Evolutionary conservation across 768 basidiomycete genomes (phyloP).

Genomic region (Russula earlei): DNA sequence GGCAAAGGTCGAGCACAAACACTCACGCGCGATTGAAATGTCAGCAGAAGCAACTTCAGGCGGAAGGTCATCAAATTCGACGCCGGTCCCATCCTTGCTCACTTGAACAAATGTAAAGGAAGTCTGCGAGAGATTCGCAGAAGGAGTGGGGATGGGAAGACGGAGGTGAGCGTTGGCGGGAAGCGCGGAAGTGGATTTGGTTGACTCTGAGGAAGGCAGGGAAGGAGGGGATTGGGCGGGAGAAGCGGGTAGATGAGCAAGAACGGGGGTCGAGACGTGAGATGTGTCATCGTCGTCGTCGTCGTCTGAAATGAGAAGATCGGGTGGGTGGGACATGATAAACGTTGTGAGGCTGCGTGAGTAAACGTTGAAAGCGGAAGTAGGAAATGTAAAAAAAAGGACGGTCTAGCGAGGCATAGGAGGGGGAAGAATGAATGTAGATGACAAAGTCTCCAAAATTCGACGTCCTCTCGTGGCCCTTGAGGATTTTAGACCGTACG

Average conservation of each 20-base stretch:
- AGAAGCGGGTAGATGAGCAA: conserved; percentile 1
- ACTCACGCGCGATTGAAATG: conserved; percentile 28
- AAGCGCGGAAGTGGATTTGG: not conserved
- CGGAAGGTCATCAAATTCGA: conserved; percentile 22
- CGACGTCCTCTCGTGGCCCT: conserved; percentile 6
- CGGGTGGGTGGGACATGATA: conserved; percentile 5
- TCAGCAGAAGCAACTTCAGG: conserved; percentile 27
- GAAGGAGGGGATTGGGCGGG: not conserved
- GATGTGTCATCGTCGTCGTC: conserved; percentile 19
- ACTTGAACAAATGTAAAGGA: conserved; percentile 19
- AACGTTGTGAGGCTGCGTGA: conserved; percentile 4
- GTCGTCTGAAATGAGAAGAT: conserved; percentile 6
- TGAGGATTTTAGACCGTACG: not conserved
- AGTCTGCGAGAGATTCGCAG: conserved; percentile 20
- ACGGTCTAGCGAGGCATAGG: conserved; percentile 12
- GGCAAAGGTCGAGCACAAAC: conserved; percentile 9
- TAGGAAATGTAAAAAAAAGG: not conserved
- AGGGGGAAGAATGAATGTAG: not conserved
- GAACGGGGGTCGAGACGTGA: conserved; percentile 17
- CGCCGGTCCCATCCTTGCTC: conserved; percentile 4
- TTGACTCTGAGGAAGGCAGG: not conserved
- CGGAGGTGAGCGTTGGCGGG: conserved; percentile 14
- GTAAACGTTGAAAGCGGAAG: not conserved
- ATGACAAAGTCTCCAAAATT: not conserved
- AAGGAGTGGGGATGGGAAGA: conserved; percentile 20